Evolutionary conservation across 495 filamentous ascomycete species (phyloP).

Genomic region (Annulohypoxylon moriforme): DNA sequence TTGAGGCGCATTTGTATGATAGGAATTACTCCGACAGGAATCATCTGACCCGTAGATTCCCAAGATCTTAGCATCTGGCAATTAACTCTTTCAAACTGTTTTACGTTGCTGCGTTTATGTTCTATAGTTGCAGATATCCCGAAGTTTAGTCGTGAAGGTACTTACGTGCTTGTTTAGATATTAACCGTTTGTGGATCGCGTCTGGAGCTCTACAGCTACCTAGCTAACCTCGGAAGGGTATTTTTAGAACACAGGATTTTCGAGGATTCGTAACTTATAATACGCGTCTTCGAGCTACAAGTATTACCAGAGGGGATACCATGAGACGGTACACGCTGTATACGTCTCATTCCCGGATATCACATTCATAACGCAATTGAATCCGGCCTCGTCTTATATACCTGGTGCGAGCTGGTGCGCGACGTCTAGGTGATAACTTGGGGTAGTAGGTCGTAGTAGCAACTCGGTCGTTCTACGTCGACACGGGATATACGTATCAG

Average conservation of each 20-base stretch:
- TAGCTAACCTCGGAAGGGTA: neutral
- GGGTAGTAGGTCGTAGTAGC: neutral
- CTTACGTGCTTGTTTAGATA: neutral
- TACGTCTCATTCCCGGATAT: neutral
- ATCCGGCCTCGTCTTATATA: conserved; percentile 3
- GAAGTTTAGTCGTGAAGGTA: neutral
- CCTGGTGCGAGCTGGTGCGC: neutral
- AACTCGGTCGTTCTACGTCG: neutral
- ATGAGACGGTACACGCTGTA: neutral
- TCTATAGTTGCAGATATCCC: conserved; percentile 2
- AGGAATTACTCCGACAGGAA: conserved; percentile 28
- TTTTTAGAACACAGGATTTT: neutral
- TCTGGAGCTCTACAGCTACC: neutral
- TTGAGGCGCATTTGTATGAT: conserved; percentile 42
- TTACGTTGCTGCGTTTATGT: neutral
- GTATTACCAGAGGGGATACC: neutral
- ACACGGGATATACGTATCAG: neutral
- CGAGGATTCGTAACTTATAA: neutral
- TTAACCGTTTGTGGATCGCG: neutral
- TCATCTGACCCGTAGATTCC: conserved; percentile 34
- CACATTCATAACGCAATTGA: conserved; percentile 23
- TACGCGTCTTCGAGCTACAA: conserved; percentile 25
- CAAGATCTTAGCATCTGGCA: conserved; percentile 38
- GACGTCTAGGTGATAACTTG: neutral
- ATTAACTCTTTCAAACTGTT: conserved; percentile 37